Evolutionary conservation across 2,329 filamentous ascomycete genomes (phyloP), one percentile per base, ranked within the genome.

Genomic region (Magnaporthiopsis poae): DNA sequence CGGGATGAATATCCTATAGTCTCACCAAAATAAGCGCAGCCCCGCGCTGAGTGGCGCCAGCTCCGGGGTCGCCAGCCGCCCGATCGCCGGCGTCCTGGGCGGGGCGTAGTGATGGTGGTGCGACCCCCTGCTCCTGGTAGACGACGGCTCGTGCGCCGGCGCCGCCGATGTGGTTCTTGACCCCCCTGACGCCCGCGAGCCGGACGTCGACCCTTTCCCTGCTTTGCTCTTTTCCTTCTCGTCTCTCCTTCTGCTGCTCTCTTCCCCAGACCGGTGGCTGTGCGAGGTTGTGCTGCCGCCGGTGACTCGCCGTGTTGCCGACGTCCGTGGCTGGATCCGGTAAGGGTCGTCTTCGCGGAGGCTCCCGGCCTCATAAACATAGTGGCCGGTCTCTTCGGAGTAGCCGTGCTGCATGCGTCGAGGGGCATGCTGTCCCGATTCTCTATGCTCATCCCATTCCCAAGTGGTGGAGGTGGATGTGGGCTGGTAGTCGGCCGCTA

Each of bases 11-110:
- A n/a, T n/a, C n/a, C n/a, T n/a, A n/a, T n/a, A n/a, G n/a, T n/a
- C n/a, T n/a, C n/a, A n/a, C n/a, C n/a, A n/a, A n/a, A n/a, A n/a
- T n/a, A n/a, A 65, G 15, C 64, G 64, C 60, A 65, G 35, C 18
- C 64, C 60, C 25, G 64, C 59, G 64, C 35, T 65, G 15, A 65
- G 12, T 27, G 64, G 64, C 60, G 64, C 64, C 35, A 65, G 59
- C 11, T 65, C 64, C 46, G 64, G 64, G 18, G 64, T 65, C 39
- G 59, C 60, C 25, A 65, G 15, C 27, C 64, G 36, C n/a, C 31
- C 60, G 3, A 65, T 65, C n/a, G 61, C n/a, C 7, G 64, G 64
- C 35, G 64, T 65, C 8, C 31, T 25, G 27, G 64, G 64, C 15
- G 64, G 64, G 15, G 60, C 61, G 15, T 33, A 60, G 31, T 31